These are phyloP conservation scores for Candida lessepsii DNA, from an alignment of 805 yeast species.

Conservation along the genomic window DNA sequence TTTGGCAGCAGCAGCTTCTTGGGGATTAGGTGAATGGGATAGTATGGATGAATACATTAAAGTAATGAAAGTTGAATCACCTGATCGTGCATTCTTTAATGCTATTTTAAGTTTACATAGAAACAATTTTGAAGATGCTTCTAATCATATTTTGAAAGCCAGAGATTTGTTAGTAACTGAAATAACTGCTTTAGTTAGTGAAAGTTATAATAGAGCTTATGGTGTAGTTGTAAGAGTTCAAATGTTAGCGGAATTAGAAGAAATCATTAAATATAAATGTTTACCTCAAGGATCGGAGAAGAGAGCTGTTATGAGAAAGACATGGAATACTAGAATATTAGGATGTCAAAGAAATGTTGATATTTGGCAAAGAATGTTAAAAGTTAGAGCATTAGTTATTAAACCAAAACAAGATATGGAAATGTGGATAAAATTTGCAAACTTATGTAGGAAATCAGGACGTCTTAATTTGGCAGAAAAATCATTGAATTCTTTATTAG, in stretches of 20 bases:
- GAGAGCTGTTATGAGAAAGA: constrained; percentile 73
- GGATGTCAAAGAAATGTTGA: constrained; percentile 98
- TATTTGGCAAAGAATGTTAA: constrained; percentile 96
- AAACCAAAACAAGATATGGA: constrained; percentile 96
- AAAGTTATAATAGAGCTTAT: constrained; percentile 94
- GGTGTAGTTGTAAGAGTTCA: constrained; percentile 96
- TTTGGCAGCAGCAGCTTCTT: constrained; percentile 96
- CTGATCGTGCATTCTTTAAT: constrained; percentile 92
- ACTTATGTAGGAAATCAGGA: constrained; percentile 91
- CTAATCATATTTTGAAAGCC: constrained; percentile 75
- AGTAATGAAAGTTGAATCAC: constrained; percentile 89
- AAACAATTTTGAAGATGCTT: constrained; percentile 80
- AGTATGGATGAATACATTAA: constrained; percentile 87
- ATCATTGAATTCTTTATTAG: constrained; percentile 75
- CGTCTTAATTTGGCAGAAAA: constrained; percentile 90
- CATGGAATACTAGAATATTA: constrained; percentile 89
- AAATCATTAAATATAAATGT: constrained; percentile 84
- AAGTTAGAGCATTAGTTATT: constrained; percentile 88
- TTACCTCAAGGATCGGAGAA: constrained; percentile 81
- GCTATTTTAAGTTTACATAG: constrained; percentile 85
- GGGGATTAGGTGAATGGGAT: constrained; percentile 98
- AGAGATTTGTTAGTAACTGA: constrained; percentile 90
- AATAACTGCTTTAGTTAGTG: constrained; percentile 90
- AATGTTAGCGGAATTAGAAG: constrained; percentile 95
- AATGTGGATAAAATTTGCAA: constrained; percentile 98